Evolutionary conservation across 495 filamentous ascomycete species (phyloP).

Genomic region (Saxispiralis lemnorum): DNA sequence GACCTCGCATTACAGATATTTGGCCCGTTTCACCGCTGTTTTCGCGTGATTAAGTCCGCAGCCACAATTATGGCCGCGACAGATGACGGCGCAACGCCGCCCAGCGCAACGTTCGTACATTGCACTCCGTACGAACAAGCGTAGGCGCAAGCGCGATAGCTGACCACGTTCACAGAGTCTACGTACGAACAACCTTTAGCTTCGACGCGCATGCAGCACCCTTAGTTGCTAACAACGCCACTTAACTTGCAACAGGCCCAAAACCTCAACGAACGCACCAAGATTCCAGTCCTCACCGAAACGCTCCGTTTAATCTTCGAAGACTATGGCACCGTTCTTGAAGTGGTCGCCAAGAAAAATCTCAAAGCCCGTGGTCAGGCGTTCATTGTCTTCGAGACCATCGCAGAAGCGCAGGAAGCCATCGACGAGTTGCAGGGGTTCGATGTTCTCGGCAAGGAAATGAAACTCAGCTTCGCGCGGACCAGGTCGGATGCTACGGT

Average conservation of each 20-base stretch:
- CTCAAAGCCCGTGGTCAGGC: constrained; percentile 89
- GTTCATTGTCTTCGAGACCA: constrained; percentile 79
- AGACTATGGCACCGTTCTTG: constrained; percentile 78
- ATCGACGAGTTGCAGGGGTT: constrained; percentile 87
- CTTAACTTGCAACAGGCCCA: constrained; percentile 40
- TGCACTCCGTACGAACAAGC: constrained; percentile 19
- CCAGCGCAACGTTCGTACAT: constrained; percentile 18
- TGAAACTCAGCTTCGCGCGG: constrained; percentile 71
- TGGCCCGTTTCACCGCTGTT: no score
- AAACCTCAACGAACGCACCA: constrained; percentile 87
- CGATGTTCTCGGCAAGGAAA: constrained; percentile 82
- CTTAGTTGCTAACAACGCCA: background rate
- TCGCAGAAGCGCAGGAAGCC: constrained; percentile 57
- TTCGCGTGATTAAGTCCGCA: no score
- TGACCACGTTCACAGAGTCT: constrained; percentile 11
- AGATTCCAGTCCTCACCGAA: constrained; percentile 57
- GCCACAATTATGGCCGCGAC: no score
- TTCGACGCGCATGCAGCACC: background rate
- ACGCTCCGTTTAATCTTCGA: constrained; percentile 64
- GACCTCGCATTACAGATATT: no score
- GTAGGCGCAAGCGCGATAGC: background rate
- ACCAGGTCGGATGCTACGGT: constrained; percentile 83
- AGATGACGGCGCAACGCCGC: constrained; percentile 4
- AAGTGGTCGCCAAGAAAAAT: constrained; percentile 83
- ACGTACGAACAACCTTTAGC: constrained; percentile 3